Base-by-base conservation (phyloP, 139 green algal species). In the Pleodorina starrii region DNA sequence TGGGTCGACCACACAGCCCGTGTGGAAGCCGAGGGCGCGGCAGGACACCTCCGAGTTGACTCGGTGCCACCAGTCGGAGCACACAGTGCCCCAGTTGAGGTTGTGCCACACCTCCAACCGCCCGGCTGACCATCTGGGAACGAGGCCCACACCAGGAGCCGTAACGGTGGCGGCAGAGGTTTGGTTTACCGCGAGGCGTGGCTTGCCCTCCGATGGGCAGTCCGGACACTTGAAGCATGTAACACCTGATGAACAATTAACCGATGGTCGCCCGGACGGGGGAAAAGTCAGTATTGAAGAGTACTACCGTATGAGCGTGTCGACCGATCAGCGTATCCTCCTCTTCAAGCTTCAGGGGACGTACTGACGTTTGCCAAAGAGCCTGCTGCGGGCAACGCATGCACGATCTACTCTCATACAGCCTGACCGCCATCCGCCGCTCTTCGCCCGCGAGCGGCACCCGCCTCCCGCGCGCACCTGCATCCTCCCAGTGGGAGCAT, bases 401-500 rank as follows among this genome's bases (percentile, higher is more conserved):
- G n/a, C n/a, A n/a, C n/a, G n/a, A n/a, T n/a, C n/a, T n/a, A n/a
- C n/a, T n/a, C n/a, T n/a, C n/a, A n/a, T n/a, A n/a, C n/a, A n/a
- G n/a, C n/a, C n/a, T n/a, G n/a, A n/a, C n/a, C n/a, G n/a, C n/a
- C n/a, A n/a, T n/a, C n/a, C n/a, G n/a, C n/a, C n/a, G n/a, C n/a
- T n/a, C n/a, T n/a, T n/a, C n/a, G n/a, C n/a, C n/a, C n/a, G n/a
- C n/a, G n/a, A n/a, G n/a, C n/a, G n/a, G n/a, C n/a, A n/a, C n/a
- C n/a, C n/a, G n/a, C n/a, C n/a, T n/a, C n/a, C n/a, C 57, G 57
- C 17, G 21, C 57, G 17, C 63, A 32, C 84, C 85, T 43, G 85
- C 85, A 38, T 90, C 85, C 73, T 90, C 85, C 85, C 85, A 90
- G 85, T 90, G 85, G 0, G 17, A 48, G 85, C 85, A 90, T 9